Evolutionary conservation across 352 stramenopile species (phyloP), one percentile per base, ranked within the genome.

Genomic region (Pythium chondricola): DNA sequence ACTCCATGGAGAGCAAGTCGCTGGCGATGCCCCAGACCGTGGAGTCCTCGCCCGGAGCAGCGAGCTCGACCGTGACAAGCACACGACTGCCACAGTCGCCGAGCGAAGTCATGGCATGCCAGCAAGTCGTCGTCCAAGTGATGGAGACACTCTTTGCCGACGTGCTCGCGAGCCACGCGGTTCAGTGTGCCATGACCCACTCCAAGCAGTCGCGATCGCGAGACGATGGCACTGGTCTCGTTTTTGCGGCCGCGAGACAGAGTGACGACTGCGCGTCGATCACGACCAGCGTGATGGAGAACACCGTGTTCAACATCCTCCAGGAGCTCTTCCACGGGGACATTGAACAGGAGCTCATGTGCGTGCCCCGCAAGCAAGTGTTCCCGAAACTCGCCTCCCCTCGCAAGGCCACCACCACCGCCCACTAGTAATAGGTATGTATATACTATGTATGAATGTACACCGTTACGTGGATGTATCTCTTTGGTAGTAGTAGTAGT

Each of bases 241-340:
- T 57, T 2, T 67, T 62, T 32, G 57, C 53, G 0, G 45, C 53
- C 21, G 67, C 66, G 2, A 59, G 74, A 3, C 58, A 71, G 40
- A 71, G 72, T 39, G 65, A 83, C 17, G 76, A 89, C 46, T 89
- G 80, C 29, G 74, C 83, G 21, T 56, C 67, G 11, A 88, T 91
- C 52, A 49, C 84, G 9, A 24, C 63, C 0, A 68, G 29, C 27
- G 60, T 93, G 29, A 63, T 90, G 41, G 82, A 93, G 39, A 93
- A 93, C 57, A 87, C 82, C 1, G 71, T 90, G 33, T 67, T 79
- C 45, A 90, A 91, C 57, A 67, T 90, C 35, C 57, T 93, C 18
- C 82, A 93, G 50, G 82, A 93, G 45, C 74, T 93, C 25, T 88
- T 88, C 58, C 70, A 88, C 50, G 71, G 74, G 9, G 82, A 89